Conservation (phyloP, 371 early-diverging fungal genomes). For the Mortierella sp. region DNA sequence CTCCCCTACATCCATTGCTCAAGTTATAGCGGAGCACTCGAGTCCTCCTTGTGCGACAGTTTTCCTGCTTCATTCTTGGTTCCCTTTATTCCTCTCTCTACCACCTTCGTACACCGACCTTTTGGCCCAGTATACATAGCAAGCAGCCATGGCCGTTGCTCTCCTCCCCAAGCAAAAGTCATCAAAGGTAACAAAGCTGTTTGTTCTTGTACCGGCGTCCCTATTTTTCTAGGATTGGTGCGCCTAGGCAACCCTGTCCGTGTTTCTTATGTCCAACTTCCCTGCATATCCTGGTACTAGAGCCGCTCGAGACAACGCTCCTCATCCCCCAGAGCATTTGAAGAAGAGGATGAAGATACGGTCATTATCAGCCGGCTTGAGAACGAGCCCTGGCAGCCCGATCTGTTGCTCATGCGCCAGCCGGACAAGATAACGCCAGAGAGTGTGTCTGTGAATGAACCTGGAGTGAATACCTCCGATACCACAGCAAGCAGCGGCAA, state of each 20-base stretch:
- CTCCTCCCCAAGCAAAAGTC: conserved; percentile 39
- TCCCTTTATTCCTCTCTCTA: neutral
- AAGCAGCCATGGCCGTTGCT: conserved; percentile 36
- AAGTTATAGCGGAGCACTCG: too few species aligned
- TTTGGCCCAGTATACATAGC: neutral
- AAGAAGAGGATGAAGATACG: conserved; percentile 49
- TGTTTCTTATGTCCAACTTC: too few species aligned
- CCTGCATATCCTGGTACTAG: conserved; percentile 1
- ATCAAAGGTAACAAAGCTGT: conserved; percentile 31
- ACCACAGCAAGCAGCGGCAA: neutral
- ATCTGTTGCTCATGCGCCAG: conserved; percentile 47
- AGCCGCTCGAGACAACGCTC: conserved; percentile 33
- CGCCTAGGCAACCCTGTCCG: too few species aligned
- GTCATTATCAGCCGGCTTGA: conserved; percentile 49
- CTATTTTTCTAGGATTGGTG: too few species aligned
- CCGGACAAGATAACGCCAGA: conserved; percentile 17
- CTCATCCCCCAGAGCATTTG: conserved; percentile 26
- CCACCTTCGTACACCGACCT: neutral
- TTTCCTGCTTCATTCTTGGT: too few species aligned
- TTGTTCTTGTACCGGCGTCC: neutral
- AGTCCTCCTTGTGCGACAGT: too few species aligned
- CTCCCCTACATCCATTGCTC: too few species aligned
- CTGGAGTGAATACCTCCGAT: too few species aligned
- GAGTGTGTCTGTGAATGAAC: too few species aligned
- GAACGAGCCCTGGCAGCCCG: conserved; percentile 55